A percentile compares a stretch with the other conserved stretches of the same genome.
These are phyloP conservation scores for Suillus subaureus DNA, from an alignment of 768 basidiomycete species.

Conservation along the genomic window DNA sequence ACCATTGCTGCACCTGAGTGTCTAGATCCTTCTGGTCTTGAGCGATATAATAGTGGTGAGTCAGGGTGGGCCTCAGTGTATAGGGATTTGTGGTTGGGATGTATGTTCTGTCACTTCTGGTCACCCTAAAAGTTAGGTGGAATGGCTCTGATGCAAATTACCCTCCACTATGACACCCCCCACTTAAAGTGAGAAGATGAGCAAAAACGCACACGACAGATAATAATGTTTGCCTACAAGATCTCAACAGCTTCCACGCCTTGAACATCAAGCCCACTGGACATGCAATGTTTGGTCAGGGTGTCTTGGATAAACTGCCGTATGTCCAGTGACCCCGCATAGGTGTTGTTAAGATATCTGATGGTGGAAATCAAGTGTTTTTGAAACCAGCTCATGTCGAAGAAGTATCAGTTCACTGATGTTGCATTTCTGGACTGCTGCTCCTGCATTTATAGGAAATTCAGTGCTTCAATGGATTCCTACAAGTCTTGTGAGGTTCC, in stretches of 20 bases:
- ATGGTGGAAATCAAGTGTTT: background rate
- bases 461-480: background rate
- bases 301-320: background rate
- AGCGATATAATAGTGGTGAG: too few species aligned
- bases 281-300: too few species aligned
- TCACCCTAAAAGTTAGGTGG: too few species aligned
- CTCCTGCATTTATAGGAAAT: background rate
- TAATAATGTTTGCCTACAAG: too few species aligned
- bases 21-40: too few species aligned
- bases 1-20: too few species aligned
- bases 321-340: background rate
- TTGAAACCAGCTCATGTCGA: background rate
- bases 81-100: too few species aligned
- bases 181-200: background rate
- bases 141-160: background rate
- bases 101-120: too few species aligned
- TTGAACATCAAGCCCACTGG: too few species aligned
- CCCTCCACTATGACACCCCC: too few species aligned
- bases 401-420: background rate
- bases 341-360: background rate
- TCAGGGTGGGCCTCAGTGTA: too few species aligned
- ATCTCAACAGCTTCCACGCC: too few species aligned
- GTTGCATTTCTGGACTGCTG: background rate
- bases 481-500: background rate
- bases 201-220: background rate